Conservation (phyloP, 2,329 filamentous ascomycete species). For the Aspergillus sp. region DNA sequence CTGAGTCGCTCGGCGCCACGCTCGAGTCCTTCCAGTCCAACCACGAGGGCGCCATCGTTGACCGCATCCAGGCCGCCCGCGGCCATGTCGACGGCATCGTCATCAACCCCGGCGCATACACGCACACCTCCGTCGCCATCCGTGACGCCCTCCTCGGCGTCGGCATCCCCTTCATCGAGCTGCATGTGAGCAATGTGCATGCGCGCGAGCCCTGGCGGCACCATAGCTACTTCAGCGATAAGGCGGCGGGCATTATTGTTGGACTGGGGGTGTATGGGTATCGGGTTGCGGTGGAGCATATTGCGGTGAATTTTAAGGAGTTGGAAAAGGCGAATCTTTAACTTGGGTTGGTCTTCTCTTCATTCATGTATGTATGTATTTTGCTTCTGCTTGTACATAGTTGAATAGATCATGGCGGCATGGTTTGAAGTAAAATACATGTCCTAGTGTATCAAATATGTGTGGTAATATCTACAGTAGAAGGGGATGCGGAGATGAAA, state of each 20-base stretch:
- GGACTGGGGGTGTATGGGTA: constrained; percentile 65
- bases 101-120: constrained; percentile 74
- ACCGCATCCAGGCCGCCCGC: constrained; percentile 68
- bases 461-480: constrained; percentile 6
- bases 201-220: constrained; percentile 65
- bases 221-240: constrained; percentile 71
- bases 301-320: constrained; percentile 37
- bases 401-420: neutral
- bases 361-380: neutral
- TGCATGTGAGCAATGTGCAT: constrained; percentile 76
- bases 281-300: constrained; percentile 57
- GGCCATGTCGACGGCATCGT: constrained; percentile 58
- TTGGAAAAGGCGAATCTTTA: constrained; percentile 21
- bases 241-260: constrained; percentile 70
- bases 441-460: constrained; percentile 1
- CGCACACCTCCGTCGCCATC: constrained; percentile 72
- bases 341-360: constrained; percentile 4
- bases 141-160: constrained; percentile 71
- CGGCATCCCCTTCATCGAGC: constrained; percentile 69
- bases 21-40: constrained; percentile 71
- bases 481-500: neutral
- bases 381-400: neutral
- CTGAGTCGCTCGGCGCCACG: constrained; percentile 45
- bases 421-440: neutral
- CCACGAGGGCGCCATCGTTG: constrained; percentile 71